Evolutionary conservation across 331 rosid species (phyloP).

Genomic region (Saraca asoca): DNA sequence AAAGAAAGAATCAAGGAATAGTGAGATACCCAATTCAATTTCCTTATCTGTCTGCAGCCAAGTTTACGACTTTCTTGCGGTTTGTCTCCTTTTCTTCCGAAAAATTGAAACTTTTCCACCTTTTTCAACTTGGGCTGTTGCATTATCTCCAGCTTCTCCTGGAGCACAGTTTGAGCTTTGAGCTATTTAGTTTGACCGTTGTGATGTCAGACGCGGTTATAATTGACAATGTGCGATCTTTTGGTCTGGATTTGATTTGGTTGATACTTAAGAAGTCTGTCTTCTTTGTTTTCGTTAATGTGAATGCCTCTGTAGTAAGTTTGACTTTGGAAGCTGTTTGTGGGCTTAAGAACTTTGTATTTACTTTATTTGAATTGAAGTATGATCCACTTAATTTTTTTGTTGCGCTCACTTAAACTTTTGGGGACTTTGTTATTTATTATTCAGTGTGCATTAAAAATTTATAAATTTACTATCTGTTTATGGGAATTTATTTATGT

Average conservation of each 20-base stretch:
- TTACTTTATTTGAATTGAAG: conserved; percentile 20
- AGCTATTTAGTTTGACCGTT: conserved; percentile 1
- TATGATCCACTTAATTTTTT: conserved; percentile 32
- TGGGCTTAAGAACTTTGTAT: neutral
- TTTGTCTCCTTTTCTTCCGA: conserved; percentile 29
- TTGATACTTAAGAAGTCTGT: conserved; percentile 29
- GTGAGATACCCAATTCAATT: conserved; percentile 15
- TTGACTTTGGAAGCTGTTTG: conserved; percentile 29
- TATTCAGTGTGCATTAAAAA: conserved; percentile 25
- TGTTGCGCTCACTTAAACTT: neutral
- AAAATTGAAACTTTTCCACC: conserved; percentile 5
- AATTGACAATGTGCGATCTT: conserved; percentile 25
- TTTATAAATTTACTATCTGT: neutral
- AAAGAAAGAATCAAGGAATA: conserved; percentile 24
- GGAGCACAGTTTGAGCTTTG: conserved; percentile 20
- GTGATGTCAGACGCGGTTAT: conserved; percentile 12
- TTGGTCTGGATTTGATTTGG: conserved; percentile 37
- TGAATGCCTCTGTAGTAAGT: conserved; percentile 27
- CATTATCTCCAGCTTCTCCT: conserved; percentile 22
- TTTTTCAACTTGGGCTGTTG: conserved; percentile 1
- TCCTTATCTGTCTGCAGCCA: conserved; percentile 26
- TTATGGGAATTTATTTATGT: conserved; percentile 23
- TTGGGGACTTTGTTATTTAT: conserved; percentile 23
- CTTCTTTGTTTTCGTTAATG: conserved; percentile 27
- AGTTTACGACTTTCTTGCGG: neutral